Evolutionary conservation across 2,329 filamentous ascomycete genomes (phyloP).

Genomic region (Fusarium metavorans): DNA sequence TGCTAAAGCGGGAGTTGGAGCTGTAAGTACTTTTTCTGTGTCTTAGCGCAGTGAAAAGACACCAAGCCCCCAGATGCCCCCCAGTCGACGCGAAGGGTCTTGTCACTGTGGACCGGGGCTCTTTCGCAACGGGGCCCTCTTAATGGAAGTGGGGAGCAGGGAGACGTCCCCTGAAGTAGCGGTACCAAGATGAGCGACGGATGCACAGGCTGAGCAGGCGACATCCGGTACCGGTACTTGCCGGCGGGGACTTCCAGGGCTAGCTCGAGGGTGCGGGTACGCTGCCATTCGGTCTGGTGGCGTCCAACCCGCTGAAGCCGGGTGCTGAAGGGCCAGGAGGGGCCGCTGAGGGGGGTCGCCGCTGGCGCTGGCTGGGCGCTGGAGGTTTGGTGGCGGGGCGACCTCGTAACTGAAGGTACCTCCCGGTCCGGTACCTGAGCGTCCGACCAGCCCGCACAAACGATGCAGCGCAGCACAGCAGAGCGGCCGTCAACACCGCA

Average conservation of each 20-base stretch:
- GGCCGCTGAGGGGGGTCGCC: slow-evolving; percentile 23
- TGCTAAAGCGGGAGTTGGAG: slow-evolving; percentile 20
- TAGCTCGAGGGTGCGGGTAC: slow-evolving; percentile 20
- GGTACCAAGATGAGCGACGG: slow-evolving; percentile 14
- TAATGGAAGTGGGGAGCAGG: slow-evolving; percentile 21
- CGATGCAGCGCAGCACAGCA: neutral
- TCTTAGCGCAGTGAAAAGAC: slow-evolving; percentile 22
- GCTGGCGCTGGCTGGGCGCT: slow-evolving; percentile 22
- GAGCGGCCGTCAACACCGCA: slow-evolving; percentile 24
- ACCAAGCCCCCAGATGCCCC: slow-evolving; percentile 28
- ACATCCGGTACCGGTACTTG: slow-evolving; percentile 26
- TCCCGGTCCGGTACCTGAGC: slow-evolving; percentile 1
- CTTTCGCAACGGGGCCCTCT: slow-evolving; percentile 17
- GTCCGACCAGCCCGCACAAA: neutral
- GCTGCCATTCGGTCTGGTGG: slow-evolving; percentile 31
- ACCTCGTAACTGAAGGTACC: slow-evolving; percentile 35
- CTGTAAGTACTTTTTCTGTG: slow-evolving; percentile 19
- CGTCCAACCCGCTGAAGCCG: slow-evolving; percentile 32
- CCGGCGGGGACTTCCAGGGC: slow-evolving; percentile 19
- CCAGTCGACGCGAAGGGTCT: slow-evolving; percentile 37
- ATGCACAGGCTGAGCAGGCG: neutral
- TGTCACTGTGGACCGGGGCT: slow-evolving; percentile 20
- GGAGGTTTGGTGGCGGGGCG: slow-evolving; percentile 30
- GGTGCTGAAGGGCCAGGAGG: slow-evolving; percentile 22
- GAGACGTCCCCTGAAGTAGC: slow-evolving; percentile 28